Conservation (phyloP, 2,329 filamentous ascomycete genomes). For the Neopestalotiopsis rosae region DNA sequence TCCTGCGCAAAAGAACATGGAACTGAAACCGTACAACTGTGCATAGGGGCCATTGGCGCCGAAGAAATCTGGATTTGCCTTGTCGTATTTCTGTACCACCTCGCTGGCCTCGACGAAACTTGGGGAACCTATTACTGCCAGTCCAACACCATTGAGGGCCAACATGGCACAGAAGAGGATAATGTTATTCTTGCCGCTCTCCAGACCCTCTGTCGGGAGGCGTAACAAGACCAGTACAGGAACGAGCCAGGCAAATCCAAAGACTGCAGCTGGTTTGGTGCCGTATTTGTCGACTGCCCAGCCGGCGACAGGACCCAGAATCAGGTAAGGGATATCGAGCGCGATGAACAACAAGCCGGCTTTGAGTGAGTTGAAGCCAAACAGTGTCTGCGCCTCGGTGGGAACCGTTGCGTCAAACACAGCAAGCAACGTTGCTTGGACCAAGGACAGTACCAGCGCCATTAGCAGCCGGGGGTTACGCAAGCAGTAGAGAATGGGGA, state of each 20-base stretch:
- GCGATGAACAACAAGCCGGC: slow-evolving; percentile 44
- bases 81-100: slow-evolving; percentile 60
- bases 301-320: slow-evolving; percentile 40
- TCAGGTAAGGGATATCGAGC: slow-evolving; percentile 40
- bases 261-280: slow-evolving; percentile 35
- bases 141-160: slow-evolving; percentile 53
- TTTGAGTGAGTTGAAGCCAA: slow-evolving; percentile 40
- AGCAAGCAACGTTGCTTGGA: slow-evolving; percentile 46
- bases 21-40: slow-evolving; percentile 69
- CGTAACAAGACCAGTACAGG: slow-evolving; percentile 65
- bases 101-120: slow-evolving; percentile 62
- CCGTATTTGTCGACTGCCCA: slow-evolving; percentile 43
- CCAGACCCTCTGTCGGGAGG: slow-evolving; percentile 54
- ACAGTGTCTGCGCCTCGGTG: slow-evolving; percentile 41
- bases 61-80: slow-evolving; percentile 60
- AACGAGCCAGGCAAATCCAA: slow-evolving; percentile 59
- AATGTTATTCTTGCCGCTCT: slow-evolving; percentile 24
- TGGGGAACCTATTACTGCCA: slow-evolving; percentile 58
- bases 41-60: slow-evolving; percentile 64
- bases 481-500: slow-evolving; percentile 54
- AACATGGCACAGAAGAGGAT: slow-evolving; percentile 33
- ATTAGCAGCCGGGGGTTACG: slow-evolving; percentile 44
- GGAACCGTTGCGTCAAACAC: slow-evolving; percentile 46
- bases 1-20: slow-evolving; percentile 65
- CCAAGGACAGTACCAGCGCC: slow-evolving; percentile 44